These are phyloP conservation scores for Lithospermum erythrorhizon DNA, from an alignment of 257 asterid genomes.

Conservation along the genomic window DNA sequence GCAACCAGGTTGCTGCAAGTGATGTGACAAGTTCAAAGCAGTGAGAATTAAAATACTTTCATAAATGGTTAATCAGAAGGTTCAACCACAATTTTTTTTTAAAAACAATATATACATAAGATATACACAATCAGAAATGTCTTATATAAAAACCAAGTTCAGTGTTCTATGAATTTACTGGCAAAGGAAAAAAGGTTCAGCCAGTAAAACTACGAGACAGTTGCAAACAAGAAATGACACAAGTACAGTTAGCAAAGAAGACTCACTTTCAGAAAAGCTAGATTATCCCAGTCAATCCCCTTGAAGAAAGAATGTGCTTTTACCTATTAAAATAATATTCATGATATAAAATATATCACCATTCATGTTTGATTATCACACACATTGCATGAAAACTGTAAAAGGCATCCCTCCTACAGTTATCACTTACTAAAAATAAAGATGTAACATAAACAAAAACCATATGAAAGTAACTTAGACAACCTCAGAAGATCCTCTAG, in stretches of 20 bases:
- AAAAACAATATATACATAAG: background rate
- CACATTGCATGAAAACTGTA: background rate
- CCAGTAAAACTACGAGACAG: background rate
- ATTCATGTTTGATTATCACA: background rate
- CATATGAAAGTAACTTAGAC: constrained; percentile 1
- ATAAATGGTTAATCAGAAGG: background rate
- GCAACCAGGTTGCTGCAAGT: no score
- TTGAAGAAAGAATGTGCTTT: constrained; percentile 74
- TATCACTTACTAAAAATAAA: background rate
- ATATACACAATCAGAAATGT: background rate
- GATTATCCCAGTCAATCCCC: constrained; percentile 95
- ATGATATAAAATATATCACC: constrained; percentile 9
- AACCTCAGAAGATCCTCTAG: constrained; percentile 88
- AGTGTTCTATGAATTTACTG: background rate
- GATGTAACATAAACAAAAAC: background rate
- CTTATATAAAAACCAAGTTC: no score
- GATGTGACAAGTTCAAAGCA: background rate
- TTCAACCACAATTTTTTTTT: background rate
- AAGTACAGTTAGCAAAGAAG: background rate
- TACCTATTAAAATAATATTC: constrained; percentile 45
- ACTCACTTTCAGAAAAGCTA: constrained; percentile 63
- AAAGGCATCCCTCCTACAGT: background rate
- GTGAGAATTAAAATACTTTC: background rate
- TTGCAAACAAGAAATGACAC: background rate
- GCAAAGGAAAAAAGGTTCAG: background rate